Evolutionary conservation across 345 rosid species (phyloP), one percentile per base, ranked within the genome.

Genomic region (Populus pruinosa): DNA sequence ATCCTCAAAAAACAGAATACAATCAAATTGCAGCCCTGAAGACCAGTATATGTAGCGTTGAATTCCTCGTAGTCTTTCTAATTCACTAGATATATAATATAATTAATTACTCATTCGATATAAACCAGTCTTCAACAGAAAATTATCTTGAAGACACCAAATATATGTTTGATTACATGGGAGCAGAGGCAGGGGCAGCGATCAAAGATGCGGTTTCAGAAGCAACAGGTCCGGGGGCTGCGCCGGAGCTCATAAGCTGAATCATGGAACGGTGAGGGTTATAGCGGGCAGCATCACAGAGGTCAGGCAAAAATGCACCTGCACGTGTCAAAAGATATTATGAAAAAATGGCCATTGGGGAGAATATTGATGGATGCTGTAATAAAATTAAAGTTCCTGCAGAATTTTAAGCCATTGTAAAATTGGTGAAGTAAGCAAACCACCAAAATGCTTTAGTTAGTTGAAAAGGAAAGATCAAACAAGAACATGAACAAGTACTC

Each of bases 261-360:
- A 86, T 14, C 99, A 94, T 91, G 5, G 90, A 86, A 2, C 99
- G 90, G 84, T 86, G 92, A 2, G 97, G 97, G 77, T 90, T 89
- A 77, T 65, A 71, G 17, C 92, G 84, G 14, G 88, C 93, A 38
- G 86, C 88, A 18, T 85, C 76, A 29, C 99, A 96, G 0, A 96
- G 86, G 64, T 92, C 94, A 8, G 98, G 98, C 86, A 96, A 86
- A 85, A 86, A 94, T 44, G 91, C 97, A 59, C 99, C 99, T 96
- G 89, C 87, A 79, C 49, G 25, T 35, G 31, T 44, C 29, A 36
- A 55, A 33, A 53, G 7, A 65, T 43, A 53, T 59, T 65, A 62
- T 63, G 20, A 78, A 39, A 66, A 71, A 50, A 36, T 13, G 2
- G 68, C 33, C 31, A 31, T 6, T 9, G 33, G 67, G 5, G 8